Percentiles rank a stretch among this genome's conserved stretches.
Evolutionary conservation across 495 filamentous ascomycete genomes (phyloP).

Genomic region (Aspergillus kassunensis): DNA sequence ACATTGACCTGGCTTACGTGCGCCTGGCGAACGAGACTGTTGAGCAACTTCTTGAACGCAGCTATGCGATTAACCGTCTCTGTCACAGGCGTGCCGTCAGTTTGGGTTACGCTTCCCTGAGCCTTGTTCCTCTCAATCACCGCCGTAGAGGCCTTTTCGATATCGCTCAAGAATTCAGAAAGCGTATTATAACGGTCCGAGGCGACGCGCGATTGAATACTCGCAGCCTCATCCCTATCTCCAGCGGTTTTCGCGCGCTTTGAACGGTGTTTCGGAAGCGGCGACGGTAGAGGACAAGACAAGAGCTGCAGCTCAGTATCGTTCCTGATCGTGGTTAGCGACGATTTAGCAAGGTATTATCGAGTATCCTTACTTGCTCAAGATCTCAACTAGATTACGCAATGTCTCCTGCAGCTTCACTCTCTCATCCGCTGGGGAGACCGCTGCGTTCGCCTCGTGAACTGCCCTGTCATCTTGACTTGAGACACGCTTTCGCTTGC

Average conservation of each 20-base stretch:
- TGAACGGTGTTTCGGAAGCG: conserved; percentile 40
- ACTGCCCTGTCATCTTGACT: conserved; percentile 36
- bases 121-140: conserved; percentile 42
- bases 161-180: conserved; percentile 47
- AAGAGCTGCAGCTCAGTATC: conserved; percentile 43
- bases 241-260: conserved; percentile 48
- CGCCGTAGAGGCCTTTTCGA: conserved; percentile 44
- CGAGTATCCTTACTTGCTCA: conserved; percentile 29
- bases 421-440: conserved; percentile 29
- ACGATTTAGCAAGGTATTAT: conserved; percentile 13
- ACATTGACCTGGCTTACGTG: conserved; percentile 34
- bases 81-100: conserved; percentile 33
- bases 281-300: conserved; percentile 38
- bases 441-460: conserved; percentile 24
- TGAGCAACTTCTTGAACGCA: conserved; percentile 48
- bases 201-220: conserved; percentile 38
- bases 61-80: conserved; percentile 40
- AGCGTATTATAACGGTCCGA: conserved; percentile 41
- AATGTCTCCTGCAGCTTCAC: conserved; percentile 38
- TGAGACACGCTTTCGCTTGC: conserved; percentile 44
- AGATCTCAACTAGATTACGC: conserved; percentile 37
- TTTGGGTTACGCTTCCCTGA: conserved; percentile 26
- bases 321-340: conserved; percentile 28
- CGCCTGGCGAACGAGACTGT: conserved; percentile 44
- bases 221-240: conserved; percentile 34